Conservation (phyloP, 371 early-diverging fungal species). For the Coemansia sp. region DNA sequence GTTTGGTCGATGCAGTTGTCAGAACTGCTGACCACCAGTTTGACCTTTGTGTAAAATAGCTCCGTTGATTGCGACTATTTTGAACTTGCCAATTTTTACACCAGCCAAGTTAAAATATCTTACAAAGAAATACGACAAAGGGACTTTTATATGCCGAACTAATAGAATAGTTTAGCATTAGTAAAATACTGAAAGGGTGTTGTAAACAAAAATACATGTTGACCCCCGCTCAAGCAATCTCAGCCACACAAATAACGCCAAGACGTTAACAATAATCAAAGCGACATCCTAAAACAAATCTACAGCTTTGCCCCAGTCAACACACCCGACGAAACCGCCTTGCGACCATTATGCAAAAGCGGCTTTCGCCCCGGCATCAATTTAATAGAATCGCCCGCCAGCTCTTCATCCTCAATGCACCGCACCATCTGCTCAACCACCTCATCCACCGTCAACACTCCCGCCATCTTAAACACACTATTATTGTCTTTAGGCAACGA, state of each 20-base stretch:
- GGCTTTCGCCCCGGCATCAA: constrained; percentile 22
- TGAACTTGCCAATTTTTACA: too few relatives aligned
- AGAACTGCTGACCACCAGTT: too few relatives aligned
- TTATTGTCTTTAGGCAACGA: constrained; percentile 30
- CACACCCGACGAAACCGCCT: constrained; percentile 18
- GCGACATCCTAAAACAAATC: not conserved
- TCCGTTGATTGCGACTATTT: too few relatives aligned
- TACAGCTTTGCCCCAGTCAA: not conserved
- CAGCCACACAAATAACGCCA: not conserved
- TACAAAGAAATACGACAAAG: too few relatives aligned
- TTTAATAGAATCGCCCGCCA: constrained; percentile 50
- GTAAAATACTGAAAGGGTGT: too few relatives aligned
- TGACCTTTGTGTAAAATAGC: too few relatives aligned
- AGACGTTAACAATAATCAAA: not conserved
- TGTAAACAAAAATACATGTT: too few relatives aligned
- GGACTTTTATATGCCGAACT: too few relatives aligned
- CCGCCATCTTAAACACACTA: constrained; percentile 28
- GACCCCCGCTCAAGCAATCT: not conserved
- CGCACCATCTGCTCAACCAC: constrained; percentile 64
- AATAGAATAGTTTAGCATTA: too few relatives aligned
- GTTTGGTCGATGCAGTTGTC: too few relatives aligned
- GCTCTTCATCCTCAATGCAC: constrained; percentile 61
- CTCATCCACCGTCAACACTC: constrained; percentile 53
- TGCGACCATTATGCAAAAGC: constrained; percentile 34
- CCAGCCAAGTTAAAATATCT: too few relatives aligned